These are phyloP conservation scores for Pseudocercospora musae DNA, from an alignment of 2,329 filamentous ascomycete species.

Conservation along the genomic window DNA sequence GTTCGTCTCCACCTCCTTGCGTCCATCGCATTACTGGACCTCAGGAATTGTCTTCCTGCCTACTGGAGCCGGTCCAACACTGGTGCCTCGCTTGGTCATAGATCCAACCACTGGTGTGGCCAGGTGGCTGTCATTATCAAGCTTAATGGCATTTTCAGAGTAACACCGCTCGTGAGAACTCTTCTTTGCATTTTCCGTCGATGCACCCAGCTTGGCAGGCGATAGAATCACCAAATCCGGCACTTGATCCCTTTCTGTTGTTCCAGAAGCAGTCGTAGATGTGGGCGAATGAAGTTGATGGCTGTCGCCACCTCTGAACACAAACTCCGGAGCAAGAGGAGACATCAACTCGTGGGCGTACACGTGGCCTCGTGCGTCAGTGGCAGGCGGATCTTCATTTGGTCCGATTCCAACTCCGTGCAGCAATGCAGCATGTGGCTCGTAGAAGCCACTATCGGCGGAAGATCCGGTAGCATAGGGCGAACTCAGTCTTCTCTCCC, in stretches of 20 bases:
- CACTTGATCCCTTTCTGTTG: constrained; percentile 2
- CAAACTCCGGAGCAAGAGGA: constrained; percentile 7
- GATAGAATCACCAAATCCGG: constrained; percentile 10
- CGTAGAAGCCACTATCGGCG: constrained; percentile 31
- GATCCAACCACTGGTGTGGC: constrained; percentile 3
- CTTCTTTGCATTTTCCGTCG: constrained; percentile 1
- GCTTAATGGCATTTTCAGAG: constrained; percentile 29
- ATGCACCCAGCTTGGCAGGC: constrained; percentile 6
- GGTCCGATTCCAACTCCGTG: constrained; percentile 3
- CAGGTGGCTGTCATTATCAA: constrained; percentile 22
- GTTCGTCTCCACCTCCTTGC: constrained; percentile 1
- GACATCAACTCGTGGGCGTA: constrained; percentile 27
- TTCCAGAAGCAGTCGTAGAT: not conserved
- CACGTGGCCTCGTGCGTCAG: constrained; percentile 21
- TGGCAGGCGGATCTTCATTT: constrained; percentile 6
- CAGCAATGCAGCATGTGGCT: constrained; percentile 17
- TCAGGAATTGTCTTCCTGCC: not conserved
- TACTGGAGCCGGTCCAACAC: constrained; percentile 21
- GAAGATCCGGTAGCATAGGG: constrained; percentile 18
- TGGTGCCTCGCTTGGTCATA: constrained; percentile 18
- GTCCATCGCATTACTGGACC: not conserved
- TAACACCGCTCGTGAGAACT: constrained; percentile 25
- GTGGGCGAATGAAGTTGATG: not conserved
- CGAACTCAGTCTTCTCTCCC: constrained; percentile 17
- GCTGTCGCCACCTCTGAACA: not conserved